Percentiles rank a stretch among this genome's conserved stretches.
These are phyloP conservation scores for Paraglomus occultum DNA, from an alignment of 192 early-diverging fungal species.

Conservation along the genomic window DNA sequence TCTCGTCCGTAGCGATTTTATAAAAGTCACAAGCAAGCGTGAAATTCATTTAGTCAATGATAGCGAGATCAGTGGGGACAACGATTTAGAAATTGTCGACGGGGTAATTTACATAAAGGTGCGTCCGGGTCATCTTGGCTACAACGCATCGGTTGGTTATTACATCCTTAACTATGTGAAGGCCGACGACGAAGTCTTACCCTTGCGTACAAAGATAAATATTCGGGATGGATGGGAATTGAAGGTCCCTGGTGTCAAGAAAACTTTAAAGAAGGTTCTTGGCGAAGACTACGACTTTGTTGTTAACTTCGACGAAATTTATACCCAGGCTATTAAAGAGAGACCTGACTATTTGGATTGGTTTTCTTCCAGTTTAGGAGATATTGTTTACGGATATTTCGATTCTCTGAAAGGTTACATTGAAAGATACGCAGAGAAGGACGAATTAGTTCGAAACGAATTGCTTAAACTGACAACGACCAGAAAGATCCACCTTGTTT, in stretches of 20 bases:
- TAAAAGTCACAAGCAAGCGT: constrained; percentile 4
- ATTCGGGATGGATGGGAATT: constrained; percentile 23
- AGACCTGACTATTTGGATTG: background rate
- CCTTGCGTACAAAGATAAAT: constrained; percentile 8
- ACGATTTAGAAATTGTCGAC: constrained; percentile 2
- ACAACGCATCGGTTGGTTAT: constrained; percentile 5
- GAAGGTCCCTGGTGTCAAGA: background rate
- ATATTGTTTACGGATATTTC: constrained; percentile 12
- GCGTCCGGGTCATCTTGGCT: background rate
- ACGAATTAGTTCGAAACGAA: constrained; percentile 16
- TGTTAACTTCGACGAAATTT: constrained; percentile 11
- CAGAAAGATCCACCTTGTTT: constrained; percentile 10
- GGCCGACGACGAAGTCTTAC: constrained; percentile 1
- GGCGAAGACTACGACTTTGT: constrained; percentile 19
- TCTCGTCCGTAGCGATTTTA: constrained; percentile 8
- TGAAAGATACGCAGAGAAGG: background rate
- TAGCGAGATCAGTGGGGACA: constrained; percentile 3
- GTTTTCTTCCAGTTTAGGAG: background rate
- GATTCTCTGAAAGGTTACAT: background rate
- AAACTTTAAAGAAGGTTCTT: constrained; percentile 3
- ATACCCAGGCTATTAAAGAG: constrained; percentile 5
- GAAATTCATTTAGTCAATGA: constrained; percentile 18
- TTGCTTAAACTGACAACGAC: constrained; percentile 1
- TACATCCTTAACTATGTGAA: constrained; percentile 7
- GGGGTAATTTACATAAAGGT: constrained; percentile 13